Conservation (phyloP, 139 green algal species). For the Zygnema circumcarinatum region DNA sequence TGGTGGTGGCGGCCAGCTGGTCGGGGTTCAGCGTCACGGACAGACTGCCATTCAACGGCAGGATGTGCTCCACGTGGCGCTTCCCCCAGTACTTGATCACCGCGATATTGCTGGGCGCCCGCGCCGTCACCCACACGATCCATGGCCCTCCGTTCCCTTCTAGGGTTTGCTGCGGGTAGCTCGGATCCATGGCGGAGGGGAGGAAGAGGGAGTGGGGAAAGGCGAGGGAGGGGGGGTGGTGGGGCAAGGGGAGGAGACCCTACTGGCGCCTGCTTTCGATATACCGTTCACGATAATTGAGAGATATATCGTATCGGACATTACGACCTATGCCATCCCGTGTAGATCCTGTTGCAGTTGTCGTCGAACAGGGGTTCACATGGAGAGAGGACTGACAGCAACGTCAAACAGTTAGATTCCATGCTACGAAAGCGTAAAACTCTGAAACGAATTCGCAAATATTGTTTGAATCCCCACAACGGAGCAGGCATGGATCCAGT, state of each 20-base stretch:
- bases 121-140: constrained; percentile 46
- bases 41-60: constrained; percentile 56
- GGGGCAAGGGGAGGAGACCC: neutral
- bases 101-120: constrained; percentile 57
- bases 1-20: constrained; percentile 54
- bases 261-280: too few species aligned
- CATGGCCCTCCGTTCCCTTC: neutral
- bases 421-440: too few species aligned
- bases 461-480: too few species aligned
- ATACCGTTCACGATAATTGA: too few species aligned
- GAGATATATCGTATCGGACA: too few species aligned
- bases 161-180: neutral
- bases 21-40: constrained; percentile 48
- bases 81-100: constrained; percentile 65
- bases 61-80: constrained; percentile 45
- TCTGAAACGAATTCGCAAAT: too few species aligned
- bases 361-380: too few species aligned
- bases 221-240: neutral
- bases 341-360: too few species aligned
- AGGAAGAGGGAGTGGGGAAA: neutral
- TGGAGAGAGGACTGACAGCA: too few species aligned
- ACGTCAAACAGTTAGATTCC: too few species aligned
- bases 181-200: neutral
- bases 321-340: too few species aligned
- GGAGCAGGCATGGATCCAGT: too few species aligned